Conservation (phyloP, 2,329 filamentous ascomycete genomes). For the Diaporthe eres region DNA sequence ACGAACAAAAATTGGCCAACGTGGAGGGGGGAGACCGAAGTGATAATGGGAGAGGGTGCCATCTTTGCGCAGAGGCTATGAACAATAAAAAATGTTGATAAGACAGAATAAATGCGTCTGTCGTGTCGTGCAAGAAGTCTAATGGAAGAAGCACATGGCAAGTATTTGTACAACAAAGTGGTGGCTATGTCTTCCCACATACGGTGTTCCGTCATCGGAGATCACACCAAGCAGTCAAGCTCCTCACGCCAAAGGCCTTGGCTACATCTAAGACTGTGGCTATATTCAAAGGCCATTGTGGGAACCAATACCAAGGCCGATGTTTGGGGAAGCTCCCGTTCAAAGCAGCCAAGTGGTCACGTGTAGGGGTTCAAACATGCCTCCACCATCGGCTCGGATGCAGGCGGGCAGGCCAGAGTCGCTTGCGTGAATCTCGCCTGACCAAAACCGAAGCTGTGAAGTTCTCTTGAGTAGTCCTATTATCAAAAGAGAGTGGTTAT, state of each 20-base stretch:
- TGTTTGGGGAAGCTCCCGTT: not conserved
- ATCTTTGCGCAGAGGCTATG: not conserved
- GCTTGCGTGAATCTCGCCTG: not conserved
- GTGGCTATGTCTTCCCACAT: not conserved
- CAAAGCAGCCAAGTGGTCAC: not conserved
- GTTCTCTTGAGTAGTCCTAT: not conserved
- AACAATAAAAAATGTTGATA: too few species aligned
- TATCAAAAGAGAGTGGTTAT: too few species aligned
- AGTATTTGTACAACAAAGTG: not conserved
- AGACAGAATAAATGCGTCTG: not conserved
- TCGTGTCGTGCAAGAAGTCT: too few species aligned
- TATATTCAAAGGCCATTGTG: too few species aligned
- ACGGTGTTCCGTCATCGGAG: constrained; percentile 1
- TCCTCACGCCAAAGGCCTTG: not conserved
- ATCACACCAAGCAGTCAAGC: not conserved
- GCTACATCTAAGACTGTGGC: too few species aligned
- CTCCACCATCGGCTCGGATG: constrained; percentile 22
- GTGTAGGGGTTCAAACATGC: not conserved
- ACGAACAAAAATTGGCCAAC: constrained; percentile 11
- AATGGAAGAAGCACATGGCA: too few species aligned
- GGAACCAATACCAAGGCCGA: too few species aligned
- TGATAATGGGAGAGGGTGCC: not conserved
- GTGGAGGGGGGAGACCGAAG: not conserved
- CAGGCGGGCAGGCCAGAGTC: not conserved
- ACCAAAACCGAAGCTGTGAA: too few species aligned